Evolutionary conservation across 345 rosid species (phyloP).

Genomic region (Pelargonium nanum): DNA sequence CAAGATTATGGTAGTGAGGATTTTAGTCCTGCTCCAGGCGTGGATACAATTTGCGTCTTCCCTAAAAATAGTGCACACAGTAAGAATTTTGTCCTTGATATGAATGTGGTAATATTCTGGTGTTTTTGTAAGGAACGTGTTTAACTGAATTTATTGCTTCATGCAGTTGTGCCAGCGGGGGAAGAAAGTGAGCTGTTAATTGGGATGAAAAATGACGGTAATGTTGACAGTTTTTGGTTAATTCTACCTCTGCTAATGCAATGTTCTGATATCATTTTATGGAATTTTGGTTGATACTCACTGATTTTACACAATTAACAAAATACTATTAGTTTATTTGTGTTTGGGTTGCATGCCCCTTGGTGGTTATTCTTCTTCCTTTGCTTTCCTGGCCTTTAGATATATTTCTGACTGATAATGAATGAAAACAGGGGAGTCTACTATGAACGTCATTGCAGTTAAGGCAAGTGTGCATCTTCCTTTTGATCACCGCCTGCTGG

Average conservation of each 20-base stretch:
- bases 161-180: slow-evolving; percentile 69
- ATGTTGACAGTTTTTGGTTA: background rate
- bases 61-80: slow-evolving; percentile 69
- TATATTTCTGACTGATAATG: background rate
- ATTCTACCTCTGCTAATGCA: background rate
- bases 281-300: background rate
- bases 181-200: slow-evolving; percentile 67
- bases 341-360: background rate
- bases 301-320: too few relatives aligned
- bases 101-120: background rate
- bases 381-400: background rate
- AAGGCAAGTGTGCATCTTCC: slow-evolving; percentile 81
- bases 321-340: background rate
- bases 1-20: slow-evolving; percentile 38
- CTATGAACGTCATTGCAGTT: slow-evolving; percentile 47
- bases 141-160: slow-evolving; percentile 7
- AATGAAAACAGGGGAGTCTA: slow-evolving; percentile 40
- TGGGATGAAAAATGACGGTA: slow-evolving; percentile 89
- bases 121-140: slow-evolving; percentile 1
- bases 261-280: background rate
- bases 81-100: slow-evolving; percentile 10
- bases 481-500: slow-evolving; percentile 52
- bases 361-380: background rate
- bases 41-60: slow-evolving; percentile 58
- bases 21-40: slow-evolving; percentile 56